These are phyloP conservation scores for Carex cristatella DNA, from an alignment of 176 grass and related monocot genomes.

Conservation along the genomic window DNA sequence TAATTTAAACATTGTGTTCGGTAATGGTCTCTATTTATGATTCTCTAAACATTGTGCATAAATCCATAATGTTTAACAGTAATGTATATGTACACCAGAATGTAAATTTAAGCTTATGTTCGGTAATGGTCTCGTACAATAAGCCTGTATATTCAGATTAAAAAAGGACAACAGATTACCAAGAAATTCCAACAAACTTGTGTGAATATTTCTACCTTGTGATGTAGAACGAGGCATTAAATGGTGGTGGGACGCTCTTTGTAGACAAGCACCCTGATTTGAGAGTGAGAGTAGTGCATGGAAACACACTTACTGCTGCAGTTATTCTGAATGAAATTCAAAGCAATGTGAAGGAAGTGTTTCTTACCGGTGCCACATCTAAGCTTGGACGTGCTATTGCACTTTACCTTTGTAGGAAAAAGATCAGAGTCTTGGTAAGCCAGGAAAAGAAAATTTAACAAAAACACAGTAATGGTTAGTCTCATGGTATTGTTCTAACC, in stretches of 20 bases:
- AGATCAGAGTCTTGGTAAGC: slow-evolving; percentile 58
- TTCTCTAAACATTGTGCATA: neutral
- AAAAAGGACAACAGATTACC: neutral
- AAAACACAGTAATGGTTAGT: neutral
- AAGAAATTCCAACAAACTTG: neutral
- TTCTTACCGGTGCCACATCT: slow-evolving; percentile 86
- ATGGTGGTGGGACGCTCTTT: slow-evolving; percentile 81
- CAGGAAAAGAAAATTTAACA: neutral
- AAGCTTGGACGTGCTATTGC: slow-evolving; percentile 89
- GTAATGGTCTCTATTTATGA: neutral
- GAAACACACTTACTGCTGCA: slow-evolving; percentile 89
- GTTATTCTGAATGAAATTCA: slow-evolving; percentile 90
- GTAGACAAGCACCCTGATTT: slow-evolving; percentile 61
- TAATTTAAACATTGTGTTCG: too few species aligned
- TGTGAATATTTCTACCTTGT: neutral
- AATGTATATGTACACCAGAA: neutral
- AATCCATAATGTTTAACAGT: neutral
- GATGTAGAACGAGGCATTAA: slow-evolving; percentile 71
- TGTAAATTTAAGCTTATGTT: neutral
- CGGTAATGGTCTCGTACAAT: neutral
- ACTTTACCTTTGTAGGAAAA: slow-evolving; percentile 77
- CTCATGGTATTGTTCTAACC: neutral
- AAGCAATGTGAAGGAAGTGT: slow-evolving; percentile 49
- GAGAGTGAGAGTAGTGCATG: slow-evolving; percentile 74
- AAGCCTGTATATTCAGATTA: neutral